Evolutionary conservation across 208 protist genomes (phyloP).

Genomic region (Tritrichomonas foetus): DNA sequence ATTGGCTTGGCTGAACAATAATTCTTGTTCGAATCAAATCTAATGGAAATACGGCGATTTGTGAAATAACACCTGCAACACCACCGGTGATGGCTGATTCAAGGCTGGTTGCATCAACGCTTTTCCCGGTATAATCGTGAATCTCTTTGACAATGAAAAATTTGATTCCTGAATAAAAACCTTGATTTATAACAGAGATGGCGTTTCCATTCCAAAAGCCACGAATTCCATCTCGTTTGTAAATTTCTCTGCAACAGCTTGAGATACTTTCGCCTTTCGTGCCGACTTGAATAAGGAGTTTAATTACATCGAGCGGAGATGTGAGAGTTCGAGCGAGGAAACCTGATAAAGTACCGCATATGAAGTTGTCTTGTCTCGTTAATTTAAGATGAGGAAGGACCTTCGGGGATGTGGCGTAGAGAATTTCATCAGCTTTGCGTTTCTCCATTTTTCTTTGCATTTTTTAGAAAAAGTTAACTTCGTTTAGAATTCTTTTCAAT

Average conservation of each 20-base stretch:
- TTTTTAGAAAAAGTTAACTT: too few relatives aligned
- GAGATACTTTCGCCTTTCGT: background rate
- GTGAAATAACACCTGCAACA: background rate
- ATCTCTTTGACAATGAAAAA: background rate
- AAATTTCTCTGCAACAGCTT: background rate
- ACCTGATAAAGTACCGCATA: background rate
- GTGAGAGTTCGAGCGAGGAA: background rate
- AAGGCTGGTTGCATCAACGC: background rate
- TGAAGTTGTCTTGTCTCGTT: background rate
- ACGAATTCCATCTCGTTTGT: background rate
- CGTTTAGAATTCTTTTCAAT: too few relatives aligned
- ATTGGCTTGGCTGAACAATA: background rate
- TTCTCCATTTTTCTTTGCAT: too few relatives aligned
- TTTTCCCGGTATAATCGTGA: too few relatives aligned
- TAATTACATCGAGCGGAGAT: background rate
- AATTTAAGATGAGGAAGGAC: too few relatives aligned
- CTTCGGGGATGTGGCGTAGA: background rate
- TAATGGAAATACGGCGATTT: background rate
- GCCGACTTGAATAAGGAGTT: background rate
- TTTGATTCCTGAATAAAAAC: background rate
- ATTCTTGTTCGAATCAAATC: background rate
- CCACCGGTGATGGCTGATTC: background rate
- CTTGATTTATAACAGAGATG: background rate
- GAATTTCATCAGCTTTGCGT: background rate
- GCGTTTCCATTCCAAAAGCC: background rate